Base-by-base conservation (phyloP, 805 yeast species). In the Metschnikowia vanudenii region DNA sequence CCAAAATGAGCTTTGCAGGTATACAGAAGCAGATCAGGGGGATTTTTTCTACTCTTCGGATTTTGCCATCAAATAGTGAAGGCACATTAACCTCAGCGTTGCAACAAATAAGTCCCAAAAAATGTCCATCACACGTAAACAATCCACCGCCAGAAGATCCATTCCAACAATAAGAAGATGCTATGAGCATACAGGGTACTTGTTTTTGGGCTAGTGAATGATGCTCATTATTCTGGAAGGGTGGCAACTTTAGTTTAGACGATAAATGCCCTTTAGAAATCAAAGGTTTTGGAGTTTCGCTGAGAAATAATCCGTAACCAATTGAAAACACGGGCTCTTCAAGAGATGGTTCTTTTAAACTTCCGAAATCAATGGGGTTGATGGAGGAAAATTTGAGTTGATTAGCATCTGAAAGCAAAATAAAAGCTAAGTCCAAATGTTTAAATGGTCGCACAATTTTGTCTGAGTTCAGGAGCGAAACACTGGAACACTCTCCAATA, bases 121-220 rank as follows among this genome's bases (percentile, higher is more conserved):
- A 52, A 12, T 59, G 50, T n/a, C 56, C 58, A 1, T 46, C 31
- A 2, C 35, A 24, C 16, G 48, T 46, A 36, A 72, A 65, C 2
- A 75, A 54, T 0, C 75, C 78, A 0, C 80, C 80, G 0, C 80
- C 80, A 1, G 77, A 71, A 3, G 79, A 74, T 1, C 80, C 80
- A 44, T 74, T 70, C 79, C 80, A 76, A 54, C 78, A 75, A 8
- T 74, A 62, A 0, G 76, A 61, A 0, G 78, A 69, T 1, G 74
- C 58, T 0, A 73, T 55, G 2, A 72, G 53, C 46, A 74, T 47
- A 10, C 56, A 49, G 3, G 47, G 56, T 11, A 31, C 31, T 17
- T 36, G 22, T 6, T 8, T 13, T 20, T 46, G 34, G 3, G 42
- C 42, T 7, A 2, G 26, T 4, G 12, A 19, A 6, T 5, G 14